Evolutionary conservation across 768 basidiomycete genomes (phyloP).

Genomic region (Termitomyces sp.): DNA sequence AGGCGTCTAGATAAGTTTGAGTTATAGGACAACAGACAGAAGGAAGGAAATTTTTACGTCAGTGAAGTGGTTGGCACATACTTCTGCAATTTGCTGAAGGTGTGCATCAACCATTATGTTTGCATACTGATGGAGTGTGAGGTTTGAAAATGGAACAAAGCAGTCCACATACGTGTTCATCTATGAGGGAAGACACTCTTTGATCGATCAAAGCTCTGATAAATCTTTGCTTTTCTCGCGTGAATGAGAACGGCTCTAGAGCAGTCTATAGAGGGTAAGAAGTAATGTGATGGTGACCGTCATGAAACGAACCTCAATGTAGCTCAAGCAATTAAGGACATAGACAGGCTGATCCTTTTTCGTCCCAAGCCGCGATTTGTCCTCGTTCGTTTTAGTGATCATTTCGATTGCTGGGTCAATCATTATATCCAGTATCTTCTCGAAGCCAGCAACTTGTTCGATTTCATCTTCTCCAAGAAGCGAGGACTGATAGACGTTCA

Average conservation of each 20-base stretch:
- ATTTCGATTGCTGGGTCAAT: conserved; percentile 80
- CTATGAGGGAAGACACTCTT: conserved; percentile 58
- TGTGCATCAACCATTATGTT: conserved; percentile 52
- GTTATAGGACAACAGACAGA: background rate
- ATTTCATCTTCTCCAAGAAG: conserved; percentile 56
- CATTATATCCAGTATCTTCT: conserved; percentile 75
- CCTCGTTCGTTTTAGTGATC: conserved; percentile 62
- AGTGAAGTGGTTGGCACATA: conserved; percentile 31
- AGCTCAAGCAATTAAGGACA: conserved; percentile 79
- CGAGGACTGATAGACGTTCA: conserved; percentile 84
- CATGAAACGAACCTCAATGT: conserved; percentile 58
- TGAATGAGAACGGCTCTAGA: conserved; percentile 65
- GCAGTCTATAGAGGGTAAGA: conserved; percentile 38
- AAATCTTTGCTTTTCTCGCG: conserved; percentile 47
- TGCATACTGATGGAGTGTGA: conserved; percentile 28
- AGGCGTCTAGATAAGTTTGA: conserved; percentile 38
- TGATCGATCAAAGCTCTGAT: conserved; percentile 59
- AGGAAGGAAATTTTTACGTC: conserved; percentile 32
- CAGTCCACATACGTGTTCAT: conserved; percentile 68
- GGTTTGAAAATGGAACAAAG: background rate
- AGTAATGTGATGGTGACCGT: background rate
- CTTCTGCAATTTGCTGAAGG: conserved; percentile 38
- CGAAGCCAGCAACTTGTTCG: conserved; percentile 43
- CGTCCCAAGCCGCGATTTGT: conserved; percentile 46
- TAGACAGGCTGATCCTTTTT: conserved; percentile 84